These are phyloP conservation scores for Sordaria brevicollis DNA, from an alignment of 495 filamentous ascomycete species.

Conservation along the genomic window DNA sequence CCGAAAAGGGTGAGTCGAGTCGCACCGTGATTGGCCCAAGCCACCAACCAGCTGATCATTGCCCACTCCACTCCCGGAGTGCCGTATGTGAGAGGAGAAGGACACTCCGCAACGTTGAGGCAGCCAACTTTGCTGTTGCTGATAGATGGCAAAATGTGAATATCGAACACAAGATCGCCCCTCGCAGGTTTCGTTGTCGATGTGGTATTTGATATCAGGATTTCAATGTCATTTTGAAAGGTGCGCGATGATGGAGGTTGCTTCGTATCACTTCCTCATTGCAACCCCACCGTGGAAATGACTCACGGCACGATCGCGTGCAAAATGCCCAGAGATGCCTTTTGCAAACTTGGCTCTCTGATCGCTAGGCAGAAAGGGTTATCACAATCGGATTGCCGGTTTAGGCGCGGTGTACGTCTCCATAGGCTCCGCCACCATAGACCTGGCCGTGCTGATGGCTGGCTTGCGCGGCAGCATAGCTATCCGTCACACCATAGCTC, in stretches of 20 bases:
- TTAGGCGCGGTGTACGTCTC: constrained; percentile 31
- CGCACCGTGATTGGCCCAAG: constrained; percentile 16
- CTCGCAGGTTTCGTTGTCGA: background rate
- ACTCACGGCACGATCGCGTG: background rate
- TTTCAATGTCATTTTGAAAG: background rate
- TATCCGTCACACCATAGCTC: constrained; percentile 22
- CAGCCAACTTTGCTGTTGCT: background rate
- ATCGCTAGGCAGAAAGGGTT: background rate
- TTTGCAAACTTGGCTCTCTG: background rate
- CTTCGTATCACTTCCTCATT: background rate
- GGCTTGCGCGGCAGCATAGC: constrained; percentile 21
- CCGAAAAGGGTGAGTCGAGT: constrained; percentile 10
- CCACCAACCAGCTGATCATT: constrained; percentile 19
- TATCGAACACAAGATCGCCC: background rate
- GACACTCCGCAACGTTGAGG: background rate
- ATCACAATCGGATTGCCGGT: background rate
- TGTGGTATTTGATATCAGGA: background rate
- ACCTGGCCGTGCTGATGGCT: constrained; percentile 27
- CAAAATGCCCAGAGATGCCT: background rate
- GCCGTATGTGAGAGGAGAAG: background rate
- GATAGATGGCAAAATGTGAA: background rate
- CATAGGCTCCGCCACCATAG: constrained; percentile 31
- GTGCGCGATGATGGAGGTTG: background rate
- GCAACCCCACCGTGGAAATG: background rate
- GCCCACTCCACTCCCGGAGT: background rate